A percentile compares a stretch with the other conserved stretches of the same genome.
phyloP scores from a whole-genome alignment of 768 basidiomycete genomes.

The Tylopilus rubrobrunneus region DNA sequence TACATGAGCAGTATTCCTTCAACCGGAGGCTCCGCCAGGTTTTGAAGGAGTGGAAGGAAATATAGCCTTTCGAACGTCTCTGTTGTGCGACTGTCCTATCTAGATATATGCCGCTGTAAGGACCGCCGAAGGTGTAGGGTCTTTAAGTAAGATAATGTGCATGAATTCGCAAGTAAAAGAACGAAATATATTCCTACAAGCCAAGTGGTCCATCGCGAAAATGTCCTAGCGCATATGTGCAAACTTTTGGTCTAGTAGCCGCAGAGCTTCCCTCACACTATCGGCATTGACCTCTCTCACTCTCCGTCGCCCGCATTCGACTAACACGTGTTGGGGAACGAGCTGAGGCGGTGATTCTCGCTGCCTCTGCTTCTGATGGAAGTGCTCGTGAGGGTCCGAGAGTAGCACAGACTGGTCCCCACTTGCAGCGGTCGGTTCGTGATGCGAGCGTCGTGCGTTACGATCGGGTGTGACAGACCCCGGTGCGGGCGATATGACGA shows the following conservation, averaged over 20 bases:
- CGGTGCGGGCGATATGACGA: slow-evolving; percentile 54
- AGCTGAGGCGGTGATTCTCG: slow-evolving; percentile 46
- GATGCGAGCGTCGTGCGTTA: slow-evolving; percentile 7
- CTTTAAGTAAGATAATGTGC: neutral
- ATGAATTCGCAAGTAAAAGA: neutral
- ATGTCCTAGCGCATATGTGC: slow-evolving; percentile 32
- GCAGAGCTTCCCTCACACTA: slow-evolving; percentile 71
- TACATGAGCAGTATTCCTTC: slow-evolving; percentile 34
- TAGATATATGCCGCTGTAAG: neutral
- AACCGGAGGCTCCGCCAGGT: slow-evolving; percentile 34
- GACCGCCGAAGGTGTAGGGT: neutral
- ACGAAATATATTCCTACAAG: neutral
- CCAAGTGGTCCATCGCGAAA: neutral
- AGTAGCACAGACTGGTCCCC: slow-evolving; percentile 42
- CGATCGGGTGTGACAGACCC: slow-evolving; percentile 49
- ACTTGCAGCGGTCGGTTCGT: slow-evolving; percentile 5
- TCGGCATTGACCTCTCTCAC: slow-evolving; percentile 68
- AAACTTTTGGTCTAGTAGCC: slow-evolving; percentile 66
- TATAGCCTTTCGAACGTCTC: slow-evolving; percentile 2
- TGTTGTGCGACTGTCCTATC: neutral
- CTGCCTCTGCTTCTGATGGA: slow-evolving; percentile 41
- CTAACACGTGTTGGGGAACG: slow-evolving; percentile 57
- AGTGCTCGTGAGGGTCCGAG: slow-evolving; percentile 52
- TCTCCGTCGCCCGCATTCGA: slow-evolving; percentile 57
- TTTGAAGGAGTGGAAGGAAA: slow-evolving; percentile 23